These are phyloP conservation scores for Coleophoma cylindrospora DNA, from an alignment of 2,329 filamentous ascomycete genomes.

Conservation along the genomic window DNA sequence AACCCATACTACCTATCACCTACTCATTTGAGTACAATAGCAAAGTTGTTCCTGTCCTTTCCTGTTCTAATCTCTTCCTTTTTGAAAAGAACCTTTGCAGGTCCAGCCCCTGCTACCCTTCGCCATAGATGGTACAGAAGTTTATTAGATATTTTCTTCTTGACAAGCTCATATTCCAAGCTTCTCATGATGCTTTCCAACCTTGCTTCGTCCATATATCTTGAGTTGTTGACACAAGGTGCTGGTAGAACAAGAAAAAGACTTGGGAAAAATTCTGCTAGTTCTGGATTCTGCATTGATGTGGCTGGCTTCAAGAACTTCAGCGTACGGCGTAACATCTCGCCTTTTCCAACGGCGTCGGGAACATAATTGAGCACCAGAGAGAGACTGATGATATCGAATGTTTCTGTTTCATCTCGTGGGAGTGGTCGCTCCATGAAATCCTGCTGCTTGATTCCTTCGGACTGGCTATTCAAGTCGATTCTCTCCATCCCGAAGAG, in stretches of 20 bases:
- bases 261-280: conserved; percentile 49
- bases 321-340: conserved; percentile 77
- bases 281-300: neutral
- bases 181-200: conserved; percentile 69
- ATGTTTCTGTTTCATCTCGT: conserved; percentile 51
- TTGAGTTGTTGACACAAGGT: conserved; percentile 83
- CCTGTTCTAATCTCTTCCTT: conserved; percentile 79
- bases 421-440: conserved; percentile 88
- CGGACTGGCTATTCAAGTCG: conserved; percentile 81
- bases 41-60: conserved; percentile 81
- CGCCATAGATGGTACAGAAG: conserved; percentile 88
- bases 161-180: conserved; percentile 64
- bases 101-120: conserved; percentile 18
- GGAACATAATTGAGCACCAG: conserved; percentile 94
- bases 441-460: conserved; percentile 80
- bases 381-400: conserved; percentile 88
- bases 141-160: conserved; percentile 73
- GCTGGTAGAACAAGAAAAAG: conserved; percentile 88
- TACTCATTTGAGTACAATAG: conserved; percentile 57
- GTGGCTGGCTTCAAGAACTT: conserved; percentile 54
- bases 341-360: conserved; percentile 65
- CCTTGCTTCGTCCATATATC: conserved; percentile 73
- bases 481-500: conserved; percentile 75
- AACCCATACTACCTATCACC: too few relatives aligned
- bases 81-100: conserved; percentile 39